These are phyloP conservation scores for Brassica rapa DNA, from an alignment of 345 rosid genomes.

Conservation along the genomic window DNA sequence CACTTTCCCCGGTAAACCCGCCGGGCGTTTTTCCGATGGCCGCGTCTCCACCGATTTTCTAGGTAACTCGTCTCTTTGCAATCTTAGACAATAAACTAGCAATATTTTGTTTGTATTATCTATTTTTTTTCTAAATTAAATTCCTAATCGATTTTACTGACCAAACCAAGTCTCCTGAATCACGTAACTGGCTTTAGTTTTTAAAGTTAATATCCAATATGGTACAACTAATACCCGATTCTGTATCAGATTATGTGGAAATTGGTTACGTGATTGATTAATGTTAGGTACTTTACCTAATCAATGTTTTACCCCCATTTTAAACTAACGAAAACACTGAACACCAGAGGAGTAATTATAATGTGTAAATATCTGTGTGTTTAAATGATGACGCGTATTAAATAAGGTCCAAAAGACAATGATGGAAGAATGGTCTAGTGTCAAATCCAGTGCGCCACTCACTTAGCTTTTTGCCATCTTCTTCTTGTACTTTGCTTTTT, in stretches of 20 bases:
- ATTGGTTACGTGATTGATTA: slow-evolving; percentile 10
- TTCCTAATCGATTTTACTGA: background rate
- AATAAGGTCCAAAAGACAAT: slow-evolving; percentile 35
- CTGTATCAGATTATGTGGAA: background rate
- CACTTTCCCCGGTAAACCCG: slow-evolving; percentile 63
- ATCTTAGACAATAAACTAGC: background rate
- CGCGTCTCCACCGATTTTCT: slow-evolving; percentile 60
- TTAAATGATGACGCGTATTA: slow-evolving; percentile 16
- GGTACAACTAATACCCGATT: background rate
- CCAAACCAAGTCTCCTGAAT: background rate
- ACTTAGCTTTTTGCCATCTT: slow-evolving; percentile 33
- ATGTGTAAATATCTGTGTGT: background rate
- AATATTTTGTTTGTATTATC: background rate
- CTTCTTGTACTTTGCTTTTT: slow-evolving; percentile 28
- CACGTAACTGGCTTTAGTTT: slow-evolving; percentile 2
- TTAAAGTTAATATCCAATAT: background rate
- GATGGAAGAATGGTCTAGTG: slow-evolving; percentile 38
- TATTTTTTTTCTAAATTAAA: background rate
- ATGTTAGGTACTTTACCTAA: slow-evolving; percentile 18
- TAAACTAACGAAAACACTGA: background rate
- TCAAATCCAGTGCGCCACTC: slow-evolving; percentile 30
- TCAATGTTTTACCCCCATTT: slow-evolving; percentile 10
- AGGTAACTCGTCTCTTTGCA: slow-evolving; percentile 35
- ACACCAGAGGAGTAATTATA: background rate
- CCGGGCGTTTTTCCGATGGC: slow-evolving; percentile 71